A percentile compares a stretch with the other conserved stretches of the same genome.
These are phyloP conservation scores for Serpula lacrymans DNA, from an alignment of 768 basidiomycete species.

Conservation along the genomic window DNA sequence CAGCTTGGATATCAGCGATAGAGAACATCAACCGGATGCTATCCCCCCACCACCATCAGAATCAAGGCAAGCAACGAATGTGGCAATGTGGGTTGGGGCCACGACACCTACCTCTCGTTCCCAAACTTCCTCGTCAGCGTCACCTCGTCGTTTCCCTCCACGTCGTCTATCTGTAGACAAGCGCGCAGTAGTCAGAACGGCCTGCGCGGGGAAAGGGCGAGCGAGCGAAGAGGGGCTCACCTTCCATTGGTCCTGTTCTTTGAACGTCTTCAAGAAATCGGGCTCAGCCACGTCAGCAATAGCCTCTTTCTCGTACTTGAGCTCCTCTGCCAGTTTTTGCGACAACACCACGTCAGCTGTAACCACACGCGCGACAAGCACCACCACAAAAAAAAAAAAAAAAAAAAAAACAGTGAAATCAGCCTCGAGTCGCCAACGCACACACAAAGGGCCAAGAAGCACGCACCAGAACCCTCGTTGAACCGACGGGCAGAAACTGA, in stretches of 20 bases:
- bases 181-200: slow-evolving; percentile 1
- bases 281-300: slow-evolving; percentile 43
- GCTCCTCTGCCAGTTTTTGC: slow-evolving; percentile 75
- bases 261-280: slow-evolving; percentile 77
- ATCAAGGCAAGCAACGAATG: neutral
- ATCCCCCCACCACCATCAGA: too few relatives aligned
- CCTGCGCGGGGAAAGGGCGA: too few relatives aligned
- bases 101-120: slow-evolving; percentile 72
- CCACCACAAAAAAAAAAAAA: neutral
- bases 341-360: slow-evolving; percentile 73
- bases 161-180: slow-evolving; percentile 60
- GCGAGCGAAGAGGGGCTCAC: slow-evolving; percentile 38
- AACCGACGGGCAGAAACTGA: slow-evolving; percentile 35
- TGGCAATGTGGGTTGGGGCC: neutral
- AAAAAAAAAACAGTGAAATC: neutral
- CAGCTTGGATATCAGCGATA: slow-evolving; percentile 75
- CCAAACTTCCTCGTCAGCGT: slow-evolving; percentile 80
- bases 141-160: slow-evolving; percentile 76
- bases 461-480: slow-evolving; percentile 44
- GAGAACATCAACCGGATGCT: slow-evolving; percentile 92
- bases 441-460: neutral
- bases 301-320: slow-evolving; percentile 79
- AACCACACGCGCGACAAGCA: neutral
- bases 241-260: slow-evolving; percentile 72
- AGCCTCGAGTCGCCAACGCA: too few relatives aligned